Percentiles rank a stretch among this genome's conserved stretches.
Conservation (phyloP, 2,329 filamentous ascomycete species). For the Fusarium sambucinum region DNA sequence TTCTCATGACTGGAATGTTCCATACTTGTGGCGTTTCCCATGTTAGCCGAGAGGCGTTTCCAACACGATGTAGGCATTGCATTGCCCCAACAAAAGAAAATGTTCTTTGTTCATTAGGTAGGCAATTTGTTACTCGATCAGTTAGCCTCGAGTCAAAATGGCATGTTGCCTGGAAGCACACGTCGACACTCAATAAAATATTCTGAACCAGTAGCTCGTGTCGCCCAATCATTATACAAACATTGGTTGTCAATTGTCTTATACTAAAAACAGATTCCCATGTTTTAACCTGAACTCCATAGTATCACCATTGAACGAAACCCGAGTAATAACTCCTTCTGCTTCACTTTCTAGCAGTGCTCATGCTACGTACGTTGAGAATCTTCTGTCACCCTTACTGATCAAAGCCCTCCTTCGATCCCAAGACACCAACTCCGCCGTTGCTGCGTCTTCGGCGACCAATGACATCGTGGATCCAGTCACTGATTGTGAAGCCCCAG, state of each 20-base stretch:
- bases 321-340: conserved; percentile 35
- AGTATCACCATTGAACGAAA: conserved; percentile 34
- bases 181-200: not conserved
- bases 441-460: conserved; percentile 62
- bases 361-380: conserved; percentile 26
- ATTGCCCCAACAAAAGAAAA: conserved; percentile 4
- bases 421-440: conserved; percentile 64
- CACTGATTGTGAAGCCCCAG: conserved; percentile 88
- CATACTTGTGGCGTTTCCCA: conserved; percentile 9
- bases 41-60: conserved; percentile 6
- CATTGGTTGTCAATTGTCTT: conserved; percentile 15
- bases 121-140: conserved; percentile 4
- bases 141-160: conserved; percentile 4
- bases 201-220: not conserved
- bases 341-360: conserved; percentile 22
- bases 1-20: conserved; percentile 43
- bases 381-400: conserved; percentile 4
- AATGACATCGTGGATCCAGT: conserved; percentile 74
- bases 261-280: conserved; percentile 34
- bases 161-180: not conserved
- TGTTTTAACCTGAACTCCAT: conserved; percentile 45
- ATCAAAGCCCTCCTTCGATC: conserved; percentile 58
- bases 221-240: not conserved
- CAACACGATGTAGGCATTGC: conserved; percentile 9
- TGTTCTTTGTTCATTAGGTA: not conserved